These are phyloP conservation scores for Fusarium falciforme DNA, from an alignment of 2,329 filamentous ascomycete genomes.

Conservation along the genomic window DNA sequence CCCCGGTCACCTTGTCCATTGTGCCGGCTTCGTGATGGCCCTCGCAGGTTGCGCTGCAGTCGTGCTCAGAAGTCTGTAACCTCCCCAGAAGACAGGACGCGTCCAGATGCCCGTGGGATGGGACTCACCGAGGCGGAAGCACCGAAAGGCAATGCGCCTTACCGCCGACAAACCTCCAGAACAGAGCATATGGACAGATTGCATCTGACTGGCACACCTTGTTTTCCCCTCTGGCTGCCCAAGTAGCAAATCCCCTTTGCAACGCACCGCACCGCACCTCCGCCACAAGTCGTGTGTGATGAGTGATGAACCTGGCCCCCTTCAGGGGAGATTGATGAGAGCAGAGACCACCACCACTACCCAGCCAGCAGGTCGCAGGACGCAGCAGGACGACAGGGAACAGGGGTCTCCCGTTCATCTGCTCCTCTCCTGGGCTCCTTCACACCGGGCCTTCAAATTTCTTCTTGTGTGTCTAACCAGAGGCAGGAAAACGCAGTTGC, in stretches of 20 bases:
- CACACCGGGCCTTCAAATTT: constrained; percentile 29
- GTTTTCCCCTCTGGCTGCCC: neutral
- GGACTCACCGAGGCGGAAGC: constrained; percentile 20
- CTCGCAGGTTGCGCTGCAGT: constrained; percentile 34
- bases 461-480: constrained; percentile 9
- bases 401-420: constrained; percentile 38
- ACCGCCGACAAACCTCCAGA: neutral
- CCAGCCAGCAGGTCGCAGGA: constrained; percentile 33
- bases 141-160: constrained; percentile 13
- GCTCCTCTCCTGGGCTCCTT: constrained; percentile 29
- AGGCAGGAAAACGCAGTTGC: constrained; percentile 37
- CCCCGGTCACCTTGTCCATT: constrained; percentile 40
- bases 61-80: constrained; percentile 22
- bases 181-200: constrained; percentile 11
- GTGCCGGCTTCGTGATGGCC: constrained; percentile 40
- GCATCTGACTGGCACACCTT: constrained; percentile 10
- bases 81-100: constrained; percentile 19
- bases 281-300: constrained; percentile 40
- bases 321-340: constrained; percentile 40
- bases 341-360: constrained; percentile 34
- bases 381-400: constrained; percentile 40
- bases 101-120: constrained; percentile 19
- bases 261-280: constrained; percentile 22
- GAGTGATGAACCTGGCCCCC: constrained; percentile 28
- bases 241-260: constrained; percentile 25